Conservation (phyloP, 441 rosid genomes). For the Aquilaria agallochum region DNA sequence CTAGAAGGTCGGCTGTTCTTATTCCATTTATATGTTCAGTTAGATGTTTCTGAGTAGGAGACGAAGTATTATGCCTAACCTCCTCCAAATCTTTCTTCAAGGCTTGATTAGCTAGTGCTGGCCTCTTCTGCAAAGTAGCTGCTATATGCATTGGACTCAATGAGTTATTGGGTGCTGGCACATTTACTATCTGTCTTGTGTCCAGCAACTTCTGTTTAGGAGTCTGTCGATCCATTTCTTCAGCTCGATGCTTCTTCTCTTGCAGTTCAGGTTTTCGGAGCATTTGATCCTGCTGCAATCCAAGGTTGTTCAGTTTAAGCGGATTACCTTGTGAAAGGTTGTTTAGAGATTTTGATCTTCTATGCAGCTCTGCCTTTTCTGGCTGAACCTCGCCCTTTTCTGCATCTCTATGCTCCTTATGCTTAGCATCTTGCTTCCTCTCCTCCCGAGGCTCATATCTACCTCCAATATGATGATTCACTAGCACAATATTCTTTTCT, state of each 20-base stretch:
- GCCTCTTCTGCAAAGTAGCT: constrained; percentile 28
- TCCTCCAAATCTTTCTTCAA: constrained; percentile 20
- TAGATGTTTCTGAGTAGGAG: no score
- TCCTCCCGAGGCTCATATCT: constrained; percentile 28
- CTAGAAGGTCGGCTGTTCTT: constrained; percentile 21
- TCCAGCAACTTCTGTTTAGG: constrained; percentile 35
- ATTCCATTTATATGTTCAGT: constrained; percentile 20
- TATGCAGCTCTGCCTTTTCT: constrained; percentile 19
- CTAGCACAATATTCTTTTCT: constrained; percentile 14
- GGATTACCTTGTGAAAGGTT: constrained; percentile 25
- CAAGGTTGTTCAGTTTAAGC: constrained; percentile 20
- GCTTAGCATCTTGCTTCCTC: constrained; percentile 28
- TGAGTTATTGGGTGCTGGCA: constrained; percentile 15
- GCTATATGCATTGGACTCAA: constrained; percentile 23
- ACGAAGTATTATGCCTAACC: no score
- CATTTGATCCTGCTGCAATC: constrained; percentile 22
- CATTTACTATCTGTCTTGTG: constrained; percentile 31
- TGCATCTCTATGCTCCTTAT: constrained; percentile 29
- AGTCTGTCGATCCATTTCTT: constrained; percentile 26
- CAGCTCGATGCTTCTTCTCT: constrained; percentile 22
- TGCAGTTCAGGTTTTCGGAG: constrained; percentile 23
- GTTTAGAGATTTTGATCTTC: constrained; percentile 13
- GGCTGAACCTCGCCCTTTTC: constrained; percentile 28
- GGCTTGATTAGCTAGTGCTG: constrained; percentile 25
- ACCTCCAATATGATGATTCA: constrained; percentile 24